A percentile compares a stretch with the other conserved stretches of the same genome.
Evolutionary conservation across 2,329 filamentous ascomycete genomes (phyloP).

Genomic region (Endothia cerciana): DNA sequence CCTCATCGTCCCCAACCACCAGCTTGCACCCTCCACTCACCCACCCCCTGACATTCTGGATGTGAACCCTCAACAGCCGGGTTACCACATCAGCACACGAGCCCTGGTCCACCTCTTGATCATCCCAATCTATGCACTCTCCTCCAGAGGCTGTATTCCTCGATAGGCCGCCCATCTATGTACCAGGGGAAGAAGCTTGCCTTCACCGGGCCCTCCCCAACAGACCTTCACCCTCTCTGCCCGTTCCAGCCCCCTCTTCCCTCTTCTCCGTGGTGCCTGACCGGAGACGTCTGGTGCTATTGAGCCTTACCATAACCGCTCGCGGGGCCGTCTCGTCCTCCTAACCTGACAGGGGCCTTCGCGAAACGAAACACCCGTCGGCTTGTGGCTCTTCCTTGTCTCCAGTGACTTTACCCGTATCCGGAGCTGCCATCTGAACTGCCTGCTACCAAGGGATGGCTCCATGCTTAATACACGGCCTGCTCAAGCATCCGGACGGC

Average conservation of each 20-base stretch:
- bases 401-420: not conserved
- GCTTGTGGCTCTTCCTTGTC: slow-evolving; percentile 1
- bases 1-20: not conserved
- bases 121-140: no score
- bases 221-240: not conserved
- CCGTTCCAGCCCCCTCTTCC: not conserved
- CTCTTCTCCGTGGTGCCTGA: not conserved
- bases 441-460: slow-evolving; percentile 13
- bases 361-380: not conserved
- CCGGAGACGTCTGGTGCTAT: not conserved
- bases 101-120: no score
- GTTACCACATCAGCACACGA: no score
- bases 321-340: not conserved
- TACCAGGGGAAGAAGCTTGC: no score
- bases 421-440: slow-evolving; percentile 24
- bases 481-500: not conserved
- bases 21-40: no score
- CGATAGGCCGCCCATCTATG: no score
- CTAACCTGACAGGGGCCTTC: not conserved
- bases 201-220: not conserved
- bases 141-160: no score
- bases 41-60: not conserved
- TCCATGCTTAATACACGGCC: not conserved
- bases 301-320: not conserved
- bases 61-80: no score